A percentile compares a stretch with the other conserved stretches of the same genome.
phyloP scores from a whole-genome alignment of 306 rosid genomes.

The Glycyrrhiza uralensis region DNA sequence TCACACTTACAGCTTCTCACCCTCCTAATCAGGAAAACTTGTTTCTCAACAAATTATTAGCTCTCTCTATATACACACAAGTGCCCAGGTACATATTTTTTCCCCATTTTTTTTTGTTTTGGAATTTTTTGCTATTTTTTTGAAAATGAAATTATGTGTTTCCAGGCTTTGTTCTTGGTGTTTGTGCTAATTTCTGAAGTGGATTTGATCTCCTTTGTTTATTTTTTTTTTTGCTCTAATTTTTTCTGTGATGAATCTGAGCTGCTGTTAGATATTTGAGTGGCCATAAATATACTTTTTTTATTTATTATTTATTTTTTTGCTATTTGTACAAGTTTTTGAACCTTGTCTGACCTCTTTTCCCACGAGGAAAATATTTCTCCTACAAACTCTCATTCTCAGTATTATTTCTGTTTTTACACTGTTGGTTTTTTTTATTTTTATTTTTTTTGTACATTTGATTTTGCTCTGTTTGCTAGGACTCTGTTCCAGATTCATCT shows the following conservation, averaged over 20 bases:
- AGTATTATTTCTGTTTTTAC: not conserved
- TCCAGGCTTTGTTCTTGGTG: not conserved
- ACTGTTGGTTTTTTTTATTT: not conserved
- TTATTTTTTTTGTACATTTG: not conserved
- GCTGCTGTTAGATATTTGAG: conserved; percentile 16
- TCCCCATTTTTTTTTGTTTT: not conserved
- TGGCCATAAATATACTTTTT: no score
- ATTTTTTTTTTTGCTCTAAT: not conserved
- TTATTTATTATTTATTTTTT: not conserved
- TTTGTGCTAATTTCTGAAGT: not conserved
- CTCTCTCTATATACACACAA: not conserved
- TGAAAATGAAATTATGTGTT: not conserved
- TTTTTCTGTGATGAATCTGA: conserved; percentile 24
- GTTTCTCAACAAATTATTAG: conserved; percentile 5
- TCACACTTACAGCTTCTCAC: not conserved
- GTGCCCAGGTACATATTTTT: conserved; percentile 23
- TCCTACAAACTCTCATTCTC: conserved; percentile 1
- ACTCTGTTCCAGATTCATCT: conserved; percentile 13
- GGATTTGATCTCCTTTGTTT: not conserved
- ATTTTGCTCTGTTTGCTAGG: conserved; percentile 4
- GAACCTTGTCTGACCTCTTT: not conserved
- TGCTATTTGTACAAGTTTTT: not conserved
- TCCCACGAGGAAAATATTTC: not conserved
- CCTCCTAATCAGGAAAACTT: not conserved
- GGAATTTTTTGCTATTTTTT: not conserved